A percentile compares a stretch with the other conserved stretches of the same genome.
These are phyloP conservation scores for Termitomyces sp. DNA, from an alignment of 768 basidiomycete species.

Conservation along the genomic window DNA sequence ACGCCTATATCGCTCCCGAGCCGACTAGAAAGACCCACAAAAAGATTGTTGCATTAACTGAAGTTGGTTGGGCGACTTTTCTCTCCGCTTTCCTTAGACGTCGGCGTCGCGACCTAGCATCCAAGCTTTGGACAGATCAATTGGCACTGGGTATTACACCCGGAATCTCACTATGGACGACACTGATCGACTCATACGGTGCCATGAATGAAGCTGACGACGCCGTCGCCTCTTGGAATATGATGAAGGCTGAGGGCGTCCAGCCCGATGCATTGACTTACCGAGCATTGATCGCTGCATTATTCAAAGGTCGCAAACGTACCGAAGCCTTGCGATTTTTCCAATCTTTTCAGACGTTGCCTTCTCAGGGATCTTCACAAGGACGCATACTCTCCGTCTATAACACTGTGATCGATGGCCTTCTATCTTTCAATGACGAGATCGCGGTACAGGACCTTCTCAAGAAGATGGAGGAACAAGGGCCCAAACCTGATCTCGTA, in stretches of 20 bases:
- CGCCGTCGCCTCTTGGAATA: constrained; percentile 58
- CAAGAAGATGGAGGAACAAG: constrained; percentile 38
- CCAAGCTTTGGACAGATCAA: constrained; percentile 69
- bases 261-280: constrained; percentile 63
- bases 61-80: constrained; percentile 61
- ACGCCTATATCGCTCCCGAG: constrained; percentile 52
- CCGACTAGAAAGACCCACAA: constrained; percentile 30
- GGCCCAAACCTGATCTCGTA: constrained; percentile 66
- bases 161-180: constrained; percentile 65
- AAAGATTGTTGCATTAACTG: constrained; percentile 49
- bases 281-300: constrained; percentile 62
- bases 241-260: constrained; percentile 55
- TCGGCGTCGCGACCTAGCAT: constrained; percentile 53
- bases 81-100: constrained; percentile 60
- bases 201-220: constrained; percentile 46
- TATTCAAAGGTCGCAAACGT: constrained; percentile 48
- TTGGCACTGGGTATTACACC: constrained; percentile 42
- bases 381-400: constrained; percentile 44
- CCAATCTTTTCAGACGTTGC: constrained; percentile 41
- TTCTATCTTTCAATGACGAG: constrained; percentile 45
- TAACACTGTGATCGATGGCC: constrained; percentile 72
- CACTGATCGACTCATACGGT: constrained; percentile 62
- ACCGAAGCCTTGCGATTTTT: constrained; percentile 54
- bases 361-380: constrained; percentile 17
- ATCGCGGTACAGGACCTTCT: constrained; percentile 40